phyloP scores from a whole-genome alignment of 345 rosid species.

The Trapa incisa region DNA sequence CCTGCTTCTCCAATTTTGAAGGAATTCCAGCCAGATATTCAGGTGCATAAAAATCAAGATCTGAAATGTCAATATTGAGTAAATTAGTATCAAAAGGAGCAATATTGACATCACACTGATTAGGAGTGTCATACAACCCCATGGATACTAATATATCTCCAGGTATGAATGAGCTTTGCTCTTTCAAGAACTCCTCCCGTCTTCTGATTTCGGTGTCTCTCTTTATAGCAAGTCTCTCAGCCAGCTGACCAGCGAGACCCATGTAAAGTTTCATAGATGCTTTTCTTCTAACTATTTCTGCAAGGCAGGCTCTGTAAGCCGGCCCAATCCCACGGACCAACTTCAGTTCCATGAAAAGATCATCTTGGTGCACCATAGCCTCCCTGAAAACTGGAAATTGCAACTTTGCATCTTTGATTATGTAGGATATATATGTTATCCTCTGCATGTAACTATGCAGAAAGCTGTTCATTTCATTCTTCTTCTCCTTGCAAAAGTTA shows the following conservation, averaged over 20 bases:
- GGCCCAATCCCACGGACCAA: conserved; percentile 70
- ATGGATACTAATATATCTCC: conserved; percentile 66
- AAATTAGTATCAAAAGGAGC: conserved; percentile 72
- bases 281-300: conserved; percentile 85
- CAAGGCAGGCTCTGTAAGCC: conserved; percentile 94
- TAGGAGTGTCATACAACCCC: conserved; percentile 84
- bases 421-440: conserved; percentile 47
- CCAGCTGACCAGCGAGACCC: conserved; percentile 98
- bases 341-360: conserved; percentile 57
- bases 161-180: conserved; percentile 53
- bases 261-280: conserved; percentile 90
- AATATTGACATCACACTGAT: conserved; percentile 83
- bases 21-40: conserved; percentile 34
- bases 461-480: conserved; percentile 80
- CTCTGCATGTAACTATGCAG: conserved; percentile 80
- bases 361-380: conserved; percentile 79
- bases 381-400: conserved; percentile 94
- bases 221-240: conserved; percentile 84
- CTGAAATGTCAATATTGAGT: conserved; percentile 66
- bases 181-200: conserved; percentile 77
- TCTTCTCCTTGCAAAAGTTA: conserved; percentile 56
- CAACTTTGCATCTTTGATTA: conserved; percentile 76
- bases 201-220: conserved; percentile 81
- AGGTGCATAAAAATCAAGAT: conserved; percentile 75
- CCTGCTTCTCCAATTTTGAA: no score